These are phyloP conservation scores for Aspergillus fructus DNA, from an alignment of 2,329 filamentous ascomycete genomes.

Conservation along the genomic window DNA sequence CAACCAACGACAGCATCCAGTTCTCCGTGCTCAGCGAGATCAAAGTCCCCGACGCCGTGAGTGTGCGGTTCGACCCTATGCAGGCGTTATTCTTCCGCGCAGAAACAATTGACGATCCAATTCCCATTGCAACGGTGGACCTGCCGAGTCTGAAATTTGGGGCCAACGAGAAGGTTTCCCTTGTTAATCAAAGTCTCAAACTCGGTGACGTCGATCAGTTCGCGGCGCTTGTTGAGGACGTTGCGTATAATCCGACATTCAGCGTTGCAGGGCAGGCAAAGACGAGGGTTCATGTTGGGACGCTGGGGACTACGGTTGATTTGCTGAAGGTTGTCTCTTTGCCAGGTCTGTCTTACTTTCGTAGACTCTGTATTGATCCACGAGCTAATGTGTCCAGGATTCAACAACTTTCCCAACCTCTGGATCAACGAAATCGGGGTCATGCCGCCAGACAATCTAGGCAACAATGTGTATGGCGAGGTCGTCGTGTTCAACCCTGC, in stretches of 20 bases:
- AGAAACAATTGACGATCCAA: not conserved
- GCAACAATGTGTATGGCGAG: slow-evolving; percentile 5
- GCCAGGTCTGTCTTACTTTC: not conserved
- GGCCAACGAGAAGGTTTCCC: not conserved
- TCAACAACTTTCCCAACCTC: slow-evolving; percentile 6
- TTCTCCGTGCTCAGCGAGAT: slow-evolving; percentile 8
- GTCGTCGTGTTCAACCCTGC: slow-evolving; percentile 4
- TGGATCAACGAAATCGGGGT: slow-evolving; percentile 2
- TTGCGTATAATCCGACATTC: slow-evolving; percentile 6
- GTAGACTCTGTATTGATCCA: too few species aligned
- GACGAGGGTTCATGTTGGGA: not conserved
- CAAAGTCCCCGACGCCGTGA: slow-evolving; percentile 4
- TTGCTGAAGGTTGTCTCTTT: slow-evolving; percentile 5
- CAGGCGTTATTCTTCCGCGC: slow-evolving; percentile 5
- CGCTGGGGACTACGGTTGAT: not conserved
- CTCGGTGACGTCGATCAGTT: slow-evolving; percentile 3
- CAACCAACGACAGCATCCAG: slow-evolving; percentile 11
- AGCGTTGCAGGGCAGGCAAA: not conserved
- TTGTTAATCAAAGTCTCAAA: slow-evolving; percentile 4
- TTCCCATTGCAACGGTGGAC: slow-evolving; percentile 4
- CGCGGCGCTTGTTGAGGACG: slow-evolving; percentile 1
- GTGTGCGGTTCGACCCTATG: not conserved
- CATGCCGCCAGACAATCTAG: not conserved
- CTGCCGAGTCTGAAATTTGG: not conserved
- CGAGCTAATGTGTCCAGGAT: not conserved